Conservation (phyloP, 805 yeast species). For the Teunomyces stri region DNA sequence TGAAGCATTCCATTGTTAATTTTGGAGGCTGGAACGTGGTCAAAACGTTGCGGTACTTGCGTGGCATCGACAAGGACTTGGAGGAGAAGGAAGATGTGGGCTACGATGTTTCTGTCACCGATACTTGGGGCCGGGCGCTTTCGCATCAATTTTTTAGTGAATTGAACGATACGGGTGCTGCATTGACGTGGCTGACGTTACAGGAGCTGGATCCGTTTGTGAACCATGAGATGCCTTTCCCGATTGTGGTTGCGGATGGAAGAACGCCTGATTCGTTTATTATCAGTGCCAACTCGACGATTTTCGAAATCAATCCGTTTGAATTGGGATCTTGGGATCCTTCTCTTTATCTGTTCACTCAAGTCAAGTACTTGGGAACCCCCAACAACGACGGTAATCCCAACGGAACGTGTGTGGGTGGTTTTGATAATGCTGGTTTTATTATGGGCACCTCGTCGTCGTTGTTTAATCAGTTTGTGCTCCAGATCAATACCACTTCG, state of each 20-base stretch:
- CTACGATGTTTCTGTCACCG: constrained; percentile 37
- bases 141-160: constrained; percentile 37
- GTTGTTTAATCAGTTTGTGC: constrained; percentile 22
- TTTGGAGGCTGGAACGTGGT: constrained; percentile 56
- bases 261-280: constrained; percentile 22
- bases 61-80: constrained; percentile 26
- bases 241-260: constrained; percentile 26
- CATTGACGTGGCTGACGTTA: constrained; percentile 22
- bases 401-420: constrained; percentile 18
- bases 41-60: constrained; percentile 57
- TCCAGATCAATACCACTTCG: constrained; percentile 16
- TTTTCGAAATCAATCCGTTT: constrained; percentile 24
- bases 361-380: constrained; percentile 25
- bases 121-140: constrained; percentile 44
- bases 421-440: constrained; percentile 27
- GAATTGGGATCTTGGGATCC: constrained; percentile 32
- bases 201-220: constrained; percentile 18
- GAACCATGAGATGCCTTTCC: constrained; percentile 27
- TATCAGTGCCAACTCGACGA: constrained; percentile 25
- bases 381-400: constrained; percentile 16
- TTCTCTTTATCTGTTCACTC: constrained; percentile 20
- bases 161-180: constrained; percentile 25
- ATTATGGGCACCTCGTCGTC: constrained; percentile 26
- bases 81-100: constrained; percentile 36
- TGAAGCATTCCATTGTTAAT: constrained; percentile 69